A percentile compares a stretch with the other conserved stretches of the same genome.
Conservation (phyloP, 78 protist genomes). For the Dictyostelium capitatum region DNA sequence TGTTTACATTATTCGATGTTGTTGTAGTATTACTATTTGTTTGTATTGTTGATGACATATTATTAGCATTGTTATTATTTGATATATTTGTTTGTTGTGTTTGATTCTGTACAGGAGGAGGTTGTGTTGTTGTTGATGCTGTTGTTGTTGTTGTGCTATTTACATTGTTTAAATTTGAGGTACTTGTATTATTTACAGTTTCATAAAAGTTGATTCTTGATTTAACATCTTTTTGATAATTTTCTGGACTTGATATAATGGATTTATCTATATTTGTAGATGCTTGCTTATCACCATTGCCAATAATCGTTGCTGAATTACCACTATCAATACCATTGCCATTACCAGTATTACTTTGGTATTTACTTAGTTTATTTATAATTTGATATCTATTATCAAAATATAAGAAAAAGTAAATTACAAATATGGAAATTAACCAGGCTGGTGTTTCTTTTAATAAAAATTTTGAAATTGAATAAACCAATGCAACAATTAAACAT, state of each 20-base stretch:
- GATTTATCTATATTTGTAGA: neutral
- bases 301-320: neutral
- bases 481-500: neutral
- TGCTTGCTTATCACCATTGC: neutral
- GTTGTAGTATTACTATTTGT: neutral
- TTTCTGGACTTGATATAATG: constrained; percentile 8
- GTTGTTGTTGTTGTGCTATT: constrained; percentile 18
- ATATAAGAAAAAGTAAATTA: constrained; percentile 22
- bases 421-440: constrained; percentile 11
- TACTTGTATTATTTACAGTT: neutral
- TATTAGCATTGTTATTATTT: neutral
- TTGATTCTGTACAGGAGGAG: neutral
- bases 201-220: constrained; percentile 53
- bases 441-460: constrained; percentile 13
- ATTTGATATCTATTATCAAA: constrained; percentile 29
- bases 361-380: neutral
- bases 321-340: no score
- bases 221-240: constrained; percentile 6
- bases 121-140: neutral
- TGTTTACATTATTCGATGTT: neutral
- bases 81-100: neutral
- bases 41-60: neutral
- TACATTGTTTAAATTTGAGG: neutral
- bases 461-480: neutral
- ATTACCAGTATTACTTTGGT: neutral